Evolutionary conservation across 257 asterid species (phyloP).

Genomic region (Nicotiana undulata): DNA sequence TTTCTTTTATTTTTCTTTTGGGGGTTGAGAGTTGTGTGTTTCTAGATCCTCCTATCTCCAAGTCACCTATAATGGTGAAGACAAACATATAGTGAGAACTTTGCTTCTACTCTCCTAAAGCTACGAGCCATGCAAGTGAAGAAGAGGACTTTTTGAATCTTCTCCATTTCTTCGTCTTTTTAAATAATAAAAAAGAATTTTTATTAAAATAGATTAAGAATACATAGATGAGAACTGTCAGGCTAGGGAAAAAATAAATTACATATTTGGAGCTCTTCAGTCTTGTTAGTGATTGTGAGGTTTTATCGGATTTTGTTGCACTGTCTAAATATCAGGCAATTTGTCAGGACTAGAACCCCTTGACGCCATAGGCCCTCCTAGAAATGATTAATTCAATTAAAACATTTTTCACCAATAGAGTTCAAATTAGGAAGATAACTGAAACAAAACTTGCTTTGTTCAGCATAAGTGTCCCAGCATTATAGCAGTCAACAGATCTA

Average conservation of each 20-base stretch:
- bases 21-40: too few species aligned
- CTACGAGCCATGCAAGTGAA: background rate
- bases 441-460: background rate
- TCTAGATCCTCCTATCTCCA: too few species aligned
- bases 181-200: background rate
- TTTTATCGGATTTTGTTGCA: background rate
- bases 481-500: background rate
- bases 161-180: background rate
- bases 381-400: background rate
- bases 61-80: too few species aligned
- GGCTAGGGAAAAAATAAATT: background rate
- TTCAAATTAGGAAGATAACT: background rate
- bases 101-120: background rate
- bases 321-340: background rate
- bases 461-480: background rate
- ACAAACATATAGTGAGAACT: too few species aligned
- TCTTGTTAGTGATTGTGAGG: background rate
- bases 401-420: background rate
- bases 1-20: too few species aligned
- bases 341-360: background rate
- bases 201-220: background rate
- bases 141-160: background rate
- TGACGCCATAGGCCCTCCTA: background rate
- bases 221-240: background rate
- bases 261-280: background rate